Evolutionary conservation across 352 stramenopile species (phyloP).

Genomic region (Globisporangium takayamanum): DNA sequence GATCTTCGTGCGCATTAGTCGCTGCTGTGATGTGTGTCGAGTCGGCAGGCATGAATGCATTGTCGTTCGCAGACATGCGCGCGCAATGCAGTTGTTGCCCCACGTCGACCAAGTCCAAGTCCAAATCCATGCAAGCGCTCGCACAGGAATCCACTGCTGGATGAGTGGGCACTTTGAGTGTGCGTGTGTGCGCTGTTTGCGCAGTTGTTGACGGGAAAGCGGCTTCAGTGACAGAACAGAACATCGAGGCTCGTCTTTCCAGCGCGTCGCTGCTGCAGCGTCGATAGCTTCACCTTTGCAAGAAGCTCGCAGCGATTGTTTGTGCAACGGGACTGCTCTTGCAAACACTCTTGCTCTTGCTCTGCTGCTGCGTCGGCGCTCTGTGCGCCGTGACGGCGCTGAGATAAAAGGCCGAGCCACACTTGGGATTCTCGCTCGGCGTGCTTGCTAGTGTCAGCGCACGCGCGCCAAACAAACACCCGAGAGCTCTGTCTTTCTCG

Average conservation of each 20-base stretch:
- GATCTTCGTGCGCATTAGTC: no score
- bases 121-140: no score
- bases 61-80: no score
- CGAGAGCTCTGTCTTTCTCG: background rate
- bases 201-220: background rate
- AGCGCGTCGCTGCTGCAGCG: background rate
- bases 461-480: no score
- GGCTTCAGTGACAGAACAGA: background rate
- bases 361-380: background rate
- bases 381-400: background rate
- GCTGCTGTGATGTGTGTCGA: no score
- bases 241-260: conserved; percentile 2
- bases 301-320: background rate
- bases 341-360: no score
- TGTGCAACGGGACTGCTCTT: background rate
- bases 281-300: background rate
- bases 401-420: background rate
- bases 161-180: background rate
- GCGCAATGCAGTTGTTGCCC: no score
- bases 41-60: no score
- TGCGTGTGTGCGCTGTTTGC: background rate
- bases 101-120: no score
- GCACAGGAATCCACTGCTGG: background rate
- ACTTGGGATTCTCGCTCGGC: no score
- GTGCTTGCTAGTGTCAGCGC: no score